Evolutionary conservation across 1,284 basidiomycete genomes (phyloP).

Genomic region (Mycena citricolor): DNA sequence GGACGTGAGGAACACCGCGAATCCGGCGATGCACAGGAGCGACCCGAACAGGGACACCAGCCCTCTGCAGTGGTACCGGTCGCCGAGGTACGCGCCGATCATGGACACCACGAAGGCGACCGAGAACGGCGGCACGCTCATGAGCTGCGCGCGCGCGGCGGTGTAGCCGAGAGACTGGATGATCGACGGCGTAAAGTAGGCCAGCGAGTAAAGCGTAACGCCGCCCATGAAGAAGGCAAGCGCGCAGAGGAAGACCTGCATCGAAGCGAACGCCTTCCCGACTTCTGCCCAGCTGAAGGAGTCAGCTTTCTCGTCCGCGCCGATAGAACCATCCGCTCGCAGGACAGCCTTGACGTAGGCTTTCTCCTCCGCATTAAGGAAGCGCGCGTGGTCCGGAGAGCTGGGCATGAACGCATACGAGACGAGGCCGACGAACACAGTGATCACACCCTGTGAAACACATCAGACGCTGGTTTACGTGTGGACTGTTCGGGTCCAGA

Average conservation of each 20-base stretch:
- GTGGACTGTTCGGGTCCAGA: slow-evolving; percentile 12
- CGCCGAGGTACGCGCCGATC: slow-evolving; percentile 39
- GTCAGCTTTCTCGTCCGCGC: slow-evolving; percentile 30
- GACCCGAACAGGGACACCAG: slow-evolving; percentile 37
- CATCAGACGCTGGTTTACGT: neutral
- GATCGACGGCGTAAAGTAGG: slow-evolving; percentile 50
- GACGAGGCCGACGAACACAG: slow-evolving; percentile 40
- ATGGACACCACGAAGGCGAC: slow-evolving; percentile 44
- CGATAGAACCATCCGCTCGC: slow-evolving; percentile 35
- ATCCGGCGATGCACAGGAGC: slow-evolving; percentile 40
- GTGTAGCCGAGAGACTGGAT: slow-evolving; percentile 44
- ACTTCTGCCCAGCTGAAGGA: slow-evolving; percentile 39
- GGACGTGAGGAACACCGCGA: slow-evolving; percentile 45
- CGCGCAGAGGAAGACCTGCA: slow-evolving; percentile 38
- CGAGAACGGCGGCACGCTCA: slow-evolving; percentile 49
- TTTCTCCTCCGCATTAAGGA: slow-evolving; percentile 42
- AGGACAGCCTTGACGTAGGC: slow-evolving; percentile 33
- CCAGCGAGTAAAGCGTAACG: slow-evolving; percentile 20
- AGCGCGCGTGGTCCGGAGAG: slow-evolving; percentile 46
- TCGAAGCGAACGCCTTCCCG: slow-evolving; percentile 33
- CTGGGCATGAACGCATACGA: slow-evolving; percentile 48
- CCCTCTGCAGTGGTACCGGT: slow-evolving; percentile 44
- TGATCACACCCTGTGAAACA: slow-evolving; percentile 33
- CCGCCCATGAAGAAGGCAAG: slow-evolving; percentile 38
- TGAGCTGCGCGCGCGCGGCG: slow-evolving; percentile 42